phyloP scores from a whole-genome alignment of 1,284 basidiomycete species.

The Ustilago sp. region DNA sequence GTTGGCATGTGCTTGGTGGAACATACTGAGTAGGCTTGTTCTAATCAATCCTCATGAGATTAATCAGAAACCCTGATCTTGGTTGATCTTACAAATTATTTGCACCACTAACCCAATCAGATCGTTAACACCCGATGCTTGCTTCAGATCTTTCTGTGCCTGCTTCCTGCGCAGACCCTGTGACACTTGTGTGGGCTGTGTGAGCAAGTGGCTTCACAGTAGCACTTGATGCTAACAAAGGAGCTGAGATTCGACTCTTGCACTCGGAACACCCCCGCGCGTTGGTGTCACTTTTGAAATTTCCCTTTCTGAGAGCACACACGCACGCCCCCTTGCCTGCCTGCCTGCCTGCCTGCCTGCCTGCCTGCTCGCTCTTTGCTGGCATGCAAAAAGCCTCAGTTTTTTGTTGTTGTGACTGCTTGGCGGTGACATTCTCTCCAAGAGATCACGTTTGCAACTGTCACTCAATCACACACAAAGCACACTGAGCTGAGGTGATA shows the following conservation, averaged over 20 bases:
- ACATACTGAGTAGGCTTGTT: too few relatives aligned
- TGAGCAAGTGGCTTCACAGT: background rate
- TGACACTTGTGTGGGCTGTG: too few relatives aligned
- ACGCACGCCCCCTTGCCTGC: background rate
- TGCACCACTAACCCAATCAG: too few relatives aligned
- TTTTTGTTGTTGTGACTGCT: background rate
- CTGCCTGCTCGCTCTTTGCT: background rate
- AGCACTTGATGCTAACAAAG: background rate
- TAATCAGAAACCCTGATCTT: too few relatives aligned
- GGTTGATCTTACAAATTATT: too few relatives aligned
- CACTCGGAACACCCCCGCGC: background rate
- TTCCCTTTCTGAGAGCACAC: conserved; percentile 3
- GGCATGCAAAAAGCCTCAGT: conserved; percentile 12
- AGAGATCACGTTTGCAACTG: background rate
- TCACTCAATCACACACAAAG: background rate
- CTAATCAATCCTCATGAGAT: too few relatives aligned
- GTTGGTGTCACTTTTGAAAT: conserved; percentile 8
- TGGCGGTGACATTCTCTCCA: background rate
- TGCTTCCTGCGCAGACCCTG: too few relatives aligned
- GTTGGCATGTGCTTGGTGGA: too few relatives aligned
- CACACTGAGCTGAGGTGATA: conserved; percentile 2
- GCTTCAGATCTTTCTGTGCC: too few relatives aligned
- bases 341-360: background rate
- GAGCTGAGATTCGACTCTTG: background rate
- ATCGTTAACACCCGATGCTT: too few relatives aligned